A percentile compares a stretch with the other conserved stretches of the same genome.
These are phyloP conservation scores for Plasmodium billcollinsi DNA, from an alignment of 169 alveolate genomes.

Conservation along the genomic window DNA sequence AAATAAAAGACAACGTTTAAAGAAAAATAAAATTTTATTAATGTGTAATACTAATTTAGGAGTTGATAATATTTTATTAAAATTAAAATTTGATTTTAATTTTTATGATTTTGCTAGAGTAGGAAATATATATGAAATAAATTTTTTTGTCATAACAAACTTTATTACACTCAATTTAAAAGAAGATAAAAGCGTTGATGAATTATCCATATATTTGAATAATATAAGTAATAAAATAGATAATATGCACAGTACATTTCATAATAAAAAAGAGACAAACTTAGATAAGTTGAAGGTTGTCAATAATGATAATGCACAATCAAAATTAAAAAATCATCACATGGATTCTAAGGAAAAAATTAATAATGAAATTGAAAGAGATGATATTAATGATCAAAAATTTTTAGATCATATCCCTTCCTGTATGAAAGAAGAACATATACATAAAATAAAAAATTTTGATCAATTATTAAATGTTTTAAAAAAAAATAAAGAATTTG, in stretches of 20 bases:
- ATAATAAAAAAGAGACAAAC: not conserved
- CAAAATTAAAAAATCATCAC: not conserved
- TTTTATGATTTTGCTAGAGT: constrained; percentile 61
- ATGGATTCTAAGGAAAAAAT: not conserved
- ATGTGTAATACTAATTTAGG: constrained; percentile 61
- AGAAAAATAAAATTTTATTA: constrained; percentile 25
- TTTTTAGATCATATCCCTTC: not conserved
- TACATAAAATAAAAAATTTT: constrained; percentile 32
- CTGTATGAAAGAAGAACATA: not conserved
- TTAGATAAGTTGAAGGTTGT: not conserved
- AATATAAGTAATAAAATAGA: not conserved
- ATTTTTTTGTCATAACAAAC: constrained; percentile 42
- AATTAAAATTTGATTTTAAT: constrained; percentile 43
- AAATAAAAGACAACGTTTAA: not conserved
- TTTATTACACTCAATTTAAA: constrained; percentile 33
- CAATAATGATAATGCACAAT: not conserved
- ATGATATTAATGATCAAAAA: not conserved
- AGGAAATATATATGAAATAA: constrained; percentile 43
- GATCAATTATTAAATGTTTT: constrained; percentile 3
- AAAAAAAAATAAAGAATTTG: constrained; percentile 17
- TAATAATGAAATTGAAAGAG: not conserved
- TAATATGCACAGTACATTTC: not conserved
- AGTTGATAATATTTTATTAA: constrained; percentile 42
- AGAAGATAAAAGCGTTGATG: constrained; percentile 16
- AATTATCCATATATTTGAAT: constrained; percentile 12